These are phyloP conservation scores for Carnegiea gigantea DNA, from an alignment of 179 eudicot genomes.

Conservation along the genomic window DNA sequence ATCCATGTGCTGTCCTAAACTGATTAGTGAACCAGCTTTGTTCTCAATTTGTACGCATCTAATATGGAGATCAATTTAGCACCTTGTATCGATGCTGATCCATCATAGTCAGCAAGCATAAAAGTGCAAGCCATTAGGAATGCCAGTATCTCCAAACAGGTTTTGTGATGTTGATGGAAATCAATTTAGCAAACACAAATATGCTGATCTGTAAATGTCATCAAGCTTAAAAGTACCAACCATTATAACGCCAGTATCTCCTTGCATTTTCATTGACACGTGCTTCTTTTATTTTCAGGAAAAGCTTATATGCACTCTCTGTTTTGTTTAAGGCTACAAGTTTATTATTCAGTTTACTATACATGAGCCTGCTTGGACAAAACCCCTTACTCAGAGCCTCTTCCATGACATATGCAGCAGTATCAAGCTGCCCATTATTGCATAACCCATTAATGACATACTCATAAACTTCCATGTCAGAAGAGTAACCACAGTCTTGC, in stretches of 20 bases:
- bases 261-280: conserved; percentile 65
- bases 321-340: conserved; percentile 60
- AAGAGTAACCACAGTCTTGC: conserved; percentile 68
- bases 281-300: conserved; percentile 61
- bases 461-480: conserved; percentile 80
- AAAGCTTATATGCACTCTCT: conserved; percentile 71
- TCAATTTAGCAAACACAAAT: not conserved
- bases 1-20: not conserved
- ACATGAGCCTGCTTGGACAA: conserved; percentile 76
- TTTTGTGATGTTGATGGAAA: not conserved
- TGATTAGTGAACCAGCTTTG: not conserved
- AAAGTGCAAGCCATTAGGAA: conserved; percentile 84
- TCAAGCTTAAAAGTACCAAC: conserved; percentile 73
- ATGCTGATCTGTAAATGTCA: not conserved
- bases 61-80: not conserved
- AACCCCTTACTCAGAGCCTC: conserved; percentile 74
- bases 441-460: conserved; percentile 76
- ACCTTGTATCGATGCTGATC: no score
- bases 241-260: conserved; percentile 74
- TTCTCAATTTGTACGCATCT: not conserved
- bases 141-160: conserved; percentile 53
- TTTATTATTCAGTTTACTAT: conserved; percentile 67
- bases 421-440: conserved; percentile 85
- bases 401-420: conserved; percentile 74
- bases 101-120: conserved; percentile 20